Base-by-base conservation (phyloP, 192 early-diverging fungal genomes). In the Helicostylum pulchrum region DNA sequence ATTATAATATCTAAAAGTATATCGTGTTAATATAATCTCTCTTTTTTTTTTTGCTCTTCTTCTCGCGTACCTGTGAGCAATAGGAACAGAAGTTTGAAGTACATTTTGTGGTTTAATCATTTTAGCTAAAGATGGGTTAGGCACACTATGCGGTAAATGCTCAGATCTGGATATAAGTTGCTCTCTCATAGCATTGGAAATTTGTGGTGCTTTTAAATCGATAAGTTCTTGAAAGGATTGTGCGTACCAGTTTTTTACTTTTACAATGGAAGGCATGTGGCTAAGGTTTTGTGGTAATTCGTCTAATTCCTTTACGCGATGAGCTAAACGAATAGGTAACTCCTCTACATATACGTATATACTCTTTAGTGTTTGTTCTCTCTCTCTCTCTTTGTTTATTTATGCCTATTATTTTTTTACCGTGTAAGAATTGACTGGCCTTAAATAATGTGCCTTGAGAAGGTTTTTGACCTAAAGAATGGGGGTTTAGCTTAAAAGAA, bases 171-270 rank as follows among this genome's bases (percentile, higher is more conserved):
- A 62, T 66, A 72, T 61, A 63, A 64, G 32, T 17, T n/a, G 21
- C 9, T 44, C 51, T 42, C 44, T 64, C 62, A 64, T 64, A 14
- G 34, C 12, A 4, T 21, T 23, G 19, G 62, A 64, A 3, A 64
- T 36, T 20, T 39, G 49, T 19, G 62, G 62, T 44, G 49, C 36
- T 31, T 21, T 15, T 10, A 64, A 21, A 7, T 55, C 53, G 39
- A 57, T 55, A 10, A 66, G 34, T 4, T 55, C 64, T 23, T 90
- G 80, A 77, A 94, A 95, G 50, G 90, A 92, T 54, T 95, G 91
- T 34, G 92, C 89, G 76, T 98, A 98, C 96, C 93, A 95, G 70
- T 93, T 82, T 72, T 94, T 94, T 32, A 98, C 96, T n/a, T 85
- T 83, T 43, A 86, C 70, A 55, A 98, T 90, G 23, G 91, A 92